Evolutionary conservation across 2,329 filamentous ascomycete genomes (phyloP).

Genomic region (Harringtonia aguacate): DNA sequence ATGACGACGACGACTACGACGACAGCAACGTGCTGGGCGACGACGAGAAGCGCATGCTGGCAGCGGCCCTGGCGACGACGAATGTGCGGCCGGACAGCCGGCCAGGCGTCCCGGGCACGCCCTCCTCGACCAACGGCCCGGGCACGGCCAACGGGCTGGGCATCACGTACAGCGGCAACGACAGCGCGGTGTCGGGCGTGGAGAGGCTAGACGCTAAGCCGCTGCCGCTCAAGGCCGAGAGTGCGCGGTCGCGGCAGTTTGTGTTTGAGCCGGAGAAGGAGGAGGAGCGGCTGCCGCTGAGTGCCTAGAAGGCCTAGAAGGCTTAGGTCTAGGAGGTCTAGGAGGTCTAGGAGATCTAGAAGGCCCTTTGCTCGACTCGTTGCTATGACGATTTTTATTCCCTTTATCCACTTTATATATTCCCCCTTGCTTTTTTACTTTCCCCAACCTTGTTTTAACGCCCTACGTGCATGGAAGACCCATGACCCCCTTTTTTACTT

Average conservation of each 20-base stretch:
- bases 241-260: conserved; percentile 19
- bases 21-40: conserved; percentile 9
- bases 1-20: conserved; percentile 13
- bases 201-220: conserved; percentile 18
- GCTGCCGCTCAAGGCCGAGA: conserved; percentile 20
- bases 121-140: no score
- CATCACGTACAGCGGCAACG: conserved; percentile 27
- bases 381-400: no score
- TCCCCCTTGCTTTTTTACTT: not conserved
- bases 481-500: not conserved
- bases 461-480: not conserved
- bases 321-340: no score
- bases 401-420: not conserved
- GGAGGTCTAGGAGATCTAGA: no score
- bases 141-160: conserved; percentile 21
- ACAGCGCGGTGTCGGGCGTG: conserved; percentile 25
- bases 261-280: conserved; percentile 21
- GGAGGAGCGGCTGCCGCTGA: conserved; percentile 15
- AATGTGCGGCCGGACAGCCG: conserved; percentile 6
- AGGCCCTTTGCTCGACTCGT: no score
- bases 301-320: conserved; percentile 11
- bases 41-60: conserved; percentile 13
- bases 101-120: not conserved
- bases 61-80: conserved; percentile 13
- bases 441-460: not conserved